phyloP scores from a whole-genome alignment of 148 eudicot species.

The Camellia sinensis region DNA sequence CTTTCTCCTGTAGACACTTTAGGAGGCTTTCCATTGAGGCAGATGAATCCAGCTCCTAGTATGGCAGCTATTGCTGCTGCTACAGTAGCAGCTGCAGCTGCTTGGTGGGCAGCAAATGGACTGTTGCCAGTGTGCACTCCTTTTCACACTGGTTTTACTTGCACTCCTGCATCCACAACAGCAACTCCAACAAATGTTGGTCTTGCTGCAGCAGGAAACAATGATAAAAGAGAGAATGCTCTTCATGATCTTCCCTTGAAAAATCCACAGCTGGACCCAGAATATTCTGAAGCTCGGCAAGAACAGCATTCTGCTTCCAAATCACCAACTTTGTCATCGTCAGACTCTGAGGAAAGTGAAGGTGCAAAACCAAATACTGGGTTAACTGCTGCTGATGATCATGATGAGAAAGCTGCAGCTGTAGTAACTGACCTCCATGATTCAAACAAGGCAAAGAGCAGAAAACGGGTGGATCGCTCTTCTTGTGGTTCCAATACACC shows the following conservation, averaged over 20 bases:
- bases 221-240: slow-evolving; percentile 41
- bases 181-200: slow-evolving; percentile 26
- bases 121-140: slow-evolving; percentile 65
- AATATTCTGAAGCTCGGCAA: slow-evolving; percentile 43
- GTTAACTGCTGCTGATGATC: slow-evolving; percentile 27
- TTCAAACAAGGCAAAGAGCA: slow-evolving; percentile 43
- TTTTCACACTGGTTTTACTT: slow-evolving; percentile 45
- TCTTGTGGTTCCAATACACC: slow-evolving; percentile 96
- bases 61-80: slow-evolving; percentile 85
- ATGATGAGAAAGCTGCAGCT: slow-evolving; percentile 33
- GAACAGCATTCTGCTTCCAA: slow-evolving; percentile 45
- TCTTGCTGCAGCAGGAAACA: slow-evolving; percentile 31
- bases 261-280: slow-evolving; percentile 45
- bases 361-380: slow-evolving; percentile 36
- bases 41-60: slow-evolving; percentile 55
- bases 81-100: slow-evolving; percentile 93
- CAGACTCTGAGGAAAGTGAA: slow-evolving; percentile 51
- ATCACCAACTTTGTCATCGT: slow-evolving; percentile 43
- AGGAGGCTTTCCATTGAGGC: slow-evolving; percentile 41
- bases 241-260: slow-evolving; percentile 34
- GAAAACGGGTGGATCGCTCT: slow-evolving; percentile 82
- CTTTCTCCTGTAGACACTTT: slow-evolving; percentile 31
- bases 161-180: slow-evolving; percentile 37
- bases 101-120: slow-evolving; percentile 99
- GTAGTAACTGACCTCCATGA: slow-evolving; percentile 40